A percentile compares a stretch with the other conserved stretches of the same genome.
Conservation (phyloP, 2,329 filamentous ascomycete species). For the Colletotrichum sp. region DNA sequence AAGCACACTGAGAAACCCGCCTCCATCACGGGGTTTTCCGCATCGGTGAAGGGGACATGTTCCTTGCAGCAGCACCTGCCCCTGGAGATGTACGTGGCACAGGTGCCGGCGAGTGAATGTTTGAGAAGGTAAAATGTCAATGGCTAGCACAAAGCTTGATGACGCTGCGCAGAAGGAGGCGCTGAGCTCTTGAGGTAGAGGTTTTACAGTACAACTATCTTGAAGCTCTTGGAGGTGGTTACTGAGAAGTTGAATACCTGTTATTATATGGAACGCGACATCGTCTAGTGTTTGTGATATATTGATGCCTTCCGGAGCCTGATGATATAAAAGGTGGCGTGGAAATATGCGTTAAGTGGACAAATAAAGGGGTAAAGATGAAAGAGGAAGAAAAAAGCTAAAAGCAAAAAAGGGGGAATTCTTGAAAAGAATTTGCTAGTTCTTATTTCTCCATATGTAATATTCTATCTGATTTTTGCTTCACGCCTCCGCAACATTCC, state of each 20-base stretch:
- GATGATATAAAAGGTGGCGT: background rate
- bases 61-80: background rate
- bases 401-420: background rate
- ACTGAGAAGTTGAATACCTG: background rate
- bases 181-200: no score
- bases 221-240: background rate
- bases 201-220: background rate
- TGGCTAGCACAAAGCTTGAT: background rate
- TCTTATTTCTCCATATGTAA: no score
- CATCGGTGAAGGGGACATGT: background rate
- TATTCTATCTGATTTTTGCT: no score
- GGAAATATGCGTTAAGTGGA: background rate
- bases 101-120: background rate
- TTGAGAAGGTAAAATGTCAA: background rate
- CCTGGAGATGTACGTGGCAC: background rate
- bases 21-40: background rate
- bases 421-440: no score
- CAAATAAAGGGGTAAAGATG: no score
- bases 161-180: background rate
- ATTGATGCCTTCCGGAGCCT: background rate
- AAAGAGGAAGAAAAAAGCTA: background rate
- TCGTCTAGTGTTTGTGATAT: background rate
- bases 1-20: background rate
- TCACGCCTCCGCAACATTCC: background rate
- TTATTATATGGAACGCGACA: background rate